Evolutionary conservation across 495 filamentous ascomycete species (phyloP), one percentile per base, ranked within the genome.

Genomic region (Aspergillus affinis): DNA sequence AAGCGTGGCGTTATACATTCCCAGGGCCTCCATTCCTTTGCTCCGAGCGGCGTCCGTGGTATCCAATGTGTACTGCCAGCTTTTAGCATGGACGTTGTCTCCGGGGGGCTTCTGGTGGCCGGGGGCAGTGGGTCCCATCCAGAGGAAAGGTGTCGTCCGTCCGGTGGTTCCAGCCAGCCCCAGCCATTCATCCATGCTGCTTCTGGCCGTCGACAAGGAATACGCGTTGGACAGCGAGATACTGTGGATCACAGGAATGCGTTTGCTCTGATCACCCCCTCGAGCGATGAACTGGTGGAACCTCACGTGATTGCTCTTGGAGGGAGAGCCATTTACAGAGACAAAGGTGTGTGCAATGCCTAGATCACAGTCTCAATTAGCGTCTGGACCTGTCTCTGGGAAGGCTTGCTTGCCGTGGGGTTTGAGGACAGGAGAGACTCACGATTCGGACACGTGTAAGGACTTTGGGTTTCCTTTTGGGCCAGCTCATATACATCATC

Each of bases 1-100:
- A 47, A 81, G 54, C 0, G 80, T 83, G 23, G 76, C 58, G 65
- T 82, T 82, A 58, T 78, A 81, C 72, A 83, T 72, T 13, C 75
- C 74, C 48, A 83, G 55, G 8, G 71, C 61, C 55, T 82, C 79
- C 47, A 82, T 65, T 18, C 75, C 72, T 54, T 72, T 69, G 6
- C 58, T 55, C 30, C 62, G 69, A 4, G 78, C 76, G 29, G 75
- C 71, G 45, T 69, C 65, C 20, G 61, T 61, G 18, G 77, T 71
- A 56, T 77, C 69, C 19, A 73, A 54, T 5, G 72, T 76, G 57
- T 78, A 81, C 54, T 77, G 70, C 76, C 75, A 78, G 52, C 76
- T 78, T 58, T 70, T 74, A 6, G 74, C 71, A 57, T 75, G 67
- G 50, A 67, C 61, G 55, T 72, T 58, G 55, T 73, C 72, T 27